Evolutionary conservation across 2,329 filamentous ascomycete species (phyloP).

Genomic region (Trichoderma semiorbis): DNA sequence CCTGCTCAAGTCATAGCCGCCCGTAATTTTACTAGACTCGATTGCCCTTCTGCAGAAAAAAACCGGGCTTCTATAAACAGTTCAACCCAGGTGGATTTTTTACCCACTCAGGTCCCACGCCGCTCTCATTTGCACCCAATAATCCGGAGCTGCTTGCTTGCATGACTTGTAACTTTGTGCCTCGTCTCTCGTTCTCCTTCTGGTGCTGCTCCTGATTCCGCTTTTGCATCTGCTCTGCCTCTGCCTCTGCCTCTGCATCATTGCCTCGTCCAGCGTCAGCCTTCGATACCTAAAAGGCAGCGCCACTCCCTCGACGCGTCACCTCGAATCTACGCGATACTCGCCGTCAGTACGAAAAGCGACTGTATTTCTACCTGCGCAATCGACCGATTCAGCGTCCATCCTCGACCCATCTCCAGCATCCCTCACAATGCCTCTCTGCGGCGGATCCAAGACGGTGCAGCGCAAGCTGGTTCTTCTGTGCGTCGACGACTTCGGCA

Average conservation of each 20-base stretch:
- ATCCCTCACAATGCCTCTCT: constrained; percentile 36
- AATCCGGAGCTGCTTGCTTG: constrained; percentile 6
- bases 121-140: constrained; percentile 6
- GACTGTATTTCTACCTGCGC: neutral
- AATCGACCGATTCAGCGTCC: neutral
- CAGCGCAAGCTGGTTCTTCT: constrained; percentile 95
- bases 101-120: constrained; percentile 11
- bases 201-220: constrained; percentile 1
- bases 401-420: neutral
- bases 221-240: neutral
- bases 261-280: constrained; percentile 1
- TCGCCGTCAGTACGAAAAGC: neutral
- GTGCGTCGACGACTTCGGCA: constrained; percentile 42
- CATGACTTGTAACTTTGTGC: neutral
- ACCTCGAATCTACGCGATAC: neutral
- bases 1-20: neutral
- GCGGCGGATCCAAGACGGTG: constrained; percentile 76
- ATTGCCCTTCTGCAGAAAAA: neutral
- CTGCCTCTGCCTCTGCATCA: neutral
- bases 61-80: constrained; percentile 10
- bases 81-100: neutral
- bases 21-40: neutral
- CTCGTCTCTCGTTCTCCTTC: neutral
- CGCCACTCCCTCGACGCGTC: constrained; percentile 2
- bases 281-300: neutral